Conservation (phyloP, 352 stramenopile genomes). For the Phytophthora capsici region DNA sequence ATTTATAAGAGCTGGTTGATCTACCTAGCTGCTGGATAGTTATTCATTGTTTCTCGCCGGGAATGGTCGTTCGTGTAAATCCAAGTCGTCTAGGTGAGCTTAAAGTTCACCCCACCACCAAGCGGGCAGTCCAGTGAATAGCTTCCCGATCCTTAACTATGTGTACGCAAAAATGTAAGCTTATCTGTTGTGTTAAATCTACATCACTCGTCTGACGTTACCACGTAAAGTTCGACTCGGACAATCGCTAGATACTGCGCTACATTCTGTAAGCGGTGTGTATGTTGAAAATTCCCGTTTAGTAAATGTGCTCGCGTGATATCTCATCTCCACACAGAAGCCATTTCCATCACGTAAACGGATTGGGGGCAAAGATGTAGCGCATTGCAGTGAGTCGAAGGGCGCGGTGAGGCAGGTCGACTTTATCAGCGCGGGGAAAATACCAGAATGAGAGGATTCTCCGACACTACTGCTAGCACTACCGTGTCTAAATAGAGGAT, state of each 20-base stretch:
- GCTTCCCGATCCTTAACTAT: conserved; percentile 69
- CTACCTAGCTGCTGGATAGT: background rate
- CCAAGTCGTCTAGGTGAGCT: background rate
- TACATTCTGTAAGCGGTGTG: conserved; percentile 31
- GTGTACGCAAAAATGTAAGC: conserved; percentile 46
- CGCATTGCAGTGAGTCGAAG: no score
- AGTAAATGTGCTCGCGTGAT: no score
- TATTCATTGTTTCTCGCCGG: background rate
- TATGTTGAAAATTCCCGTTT: no score
- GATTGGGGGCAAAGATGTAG: no score
- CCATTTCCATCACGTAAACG: no score
- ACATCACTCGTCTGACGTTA: conserved; percentile 54
- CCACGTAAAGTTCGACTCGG: conserved; percentile 68
- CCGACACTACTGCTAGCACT: no score
- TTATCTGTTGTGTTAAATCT: background rate
- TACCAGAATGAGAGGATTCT: no score
- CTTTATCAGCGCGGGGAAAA: no score
- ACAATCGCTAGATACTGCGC: conserved; percentile 52
- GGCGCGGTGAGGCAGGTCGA: no score
- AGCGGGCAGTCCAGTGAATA: conserved; percentile 27
- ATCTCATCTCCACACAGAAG: conserved; percentile 8
- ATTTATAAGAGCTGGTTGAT: background rate
- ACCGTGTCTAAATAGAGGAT: no score
- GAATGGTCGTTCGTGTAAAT: conserved; percentile 24
- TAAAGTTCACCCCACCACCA: conserved; percentile 41